Base-by-base conservation (phyloP, 1,284 basidiomycete genomes). In the Cutaneotrichosporon cyanovorans region DNA sequence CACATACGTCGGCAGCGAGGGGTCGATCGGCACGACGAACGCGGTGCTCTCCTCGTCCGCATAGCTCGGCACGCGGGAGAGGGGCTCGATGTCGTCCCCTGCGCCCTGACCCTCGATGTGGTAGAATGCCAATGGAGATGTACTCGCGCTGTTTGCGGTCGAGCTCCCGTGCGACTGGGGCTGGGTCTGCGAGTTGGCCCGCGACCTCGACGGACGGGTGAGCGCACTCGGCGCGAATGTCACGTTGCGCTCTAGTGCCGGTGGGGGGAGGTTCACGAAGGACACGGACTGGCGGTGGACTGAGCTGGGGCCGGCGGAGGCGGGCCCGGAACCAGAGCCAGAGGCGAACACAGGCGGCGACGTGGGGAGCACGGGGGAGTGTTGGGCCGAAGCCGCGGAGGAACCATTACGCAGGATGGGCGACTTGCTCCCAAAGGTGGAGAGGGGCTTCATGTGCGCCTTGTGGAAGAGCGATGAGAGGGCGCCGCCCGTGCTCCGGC, bases 1-100 rank as follows among this genome's bases (percentile, higher is more conserved):
- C 57, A 85, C 85, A 58, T 92, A 92, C 41, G 82, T 84, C 50
- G 88, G 88, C 56, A 90, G 64, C 7, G 83, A 84, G 55, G 80
- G 83, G 60, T 79, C 78, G 60, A 95, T 71, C 10, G 91, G 90
- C 7, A 85, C 83, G 12, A 92, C 83, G 5, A 56, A 56, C 41
- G 45, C 40, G 11, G 40, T 34, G 10, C 23, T 37, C 12, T 18
- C 6, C 34, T 51, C 86, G 38, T 87, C 78, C 14, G 78, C 78
- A 67, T 96, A 95, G 8, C 65, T 67, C 2, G 91, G 90, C 18
- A 93, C 88, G 65, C 83, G 68, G 5, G 60, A 68, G 21, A 75
- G 62, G 7, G 68, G 43, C 46, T 14, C 40, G 41, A n/a, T 28
- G 20, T 21, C 44, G 10, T 42, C 40, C 11, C 35, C 44, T n/a